Evolutionary conservation across 2,329 filamentous ascomycete species (phyloP).

Genomic region (Talaromyces piceae): DNA sequence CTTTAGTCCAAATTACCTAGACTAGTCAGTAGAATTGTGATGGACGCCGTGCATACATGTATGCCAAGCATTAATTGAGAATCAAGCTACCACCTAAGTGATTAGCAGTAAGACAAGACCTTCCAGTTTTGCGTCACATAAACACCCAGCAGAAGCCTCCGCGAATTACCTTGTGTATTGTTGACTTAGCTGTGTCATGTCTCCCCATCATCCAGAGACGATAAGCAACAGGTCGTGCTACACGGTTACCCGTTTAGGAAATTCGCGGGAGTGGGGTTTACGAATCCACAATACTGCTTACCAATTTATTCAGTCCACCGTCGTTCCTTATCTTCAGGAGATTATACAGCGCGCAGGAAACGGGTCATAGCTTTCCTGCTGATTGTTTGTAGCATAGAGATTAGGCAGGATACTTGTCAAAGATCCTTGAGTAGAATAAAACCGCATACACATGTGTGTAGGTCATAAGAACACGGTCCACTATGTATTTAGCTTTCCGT

Average conservation of each 20-base stretch:
- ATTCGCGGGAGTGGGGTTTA: neutral
- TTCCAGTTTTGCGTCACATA: neutral
- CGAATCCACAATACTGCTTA: neutral
- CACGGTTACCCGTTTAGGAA: neutral
- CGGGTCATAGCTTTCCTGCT: neutral
- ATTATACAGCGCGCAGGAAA: neutral
- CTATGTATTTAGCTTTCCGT: no score
- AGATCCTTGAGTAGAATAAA: no score
- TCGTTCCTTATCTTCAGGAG: neutral
- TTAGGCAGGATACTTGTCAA: no score
- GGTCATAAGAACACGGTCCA: no score
- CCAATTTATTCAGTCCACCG: no score
- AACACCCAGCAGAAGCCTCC: neutral
- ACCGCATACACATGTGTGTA: no score
- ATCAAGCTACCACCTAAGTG: neutral
- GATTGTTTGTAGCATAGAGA: neutral
- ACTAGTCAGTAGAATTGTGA: no score
- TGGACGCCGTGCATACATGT: no score
- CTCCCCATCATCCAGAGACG: neutral
- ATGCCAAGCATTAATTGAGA: no score
- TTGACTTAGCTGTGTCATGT: neutral
- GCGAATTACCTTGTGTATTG: neutral
- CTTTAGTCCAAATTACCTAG: no score
- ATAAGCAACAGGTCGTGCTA: neutral
- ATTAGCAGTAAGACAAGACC: neutral